Conservation (phyloP, 2,329 filamentous ascomycete species). For the Onygena corvina region DNA sequence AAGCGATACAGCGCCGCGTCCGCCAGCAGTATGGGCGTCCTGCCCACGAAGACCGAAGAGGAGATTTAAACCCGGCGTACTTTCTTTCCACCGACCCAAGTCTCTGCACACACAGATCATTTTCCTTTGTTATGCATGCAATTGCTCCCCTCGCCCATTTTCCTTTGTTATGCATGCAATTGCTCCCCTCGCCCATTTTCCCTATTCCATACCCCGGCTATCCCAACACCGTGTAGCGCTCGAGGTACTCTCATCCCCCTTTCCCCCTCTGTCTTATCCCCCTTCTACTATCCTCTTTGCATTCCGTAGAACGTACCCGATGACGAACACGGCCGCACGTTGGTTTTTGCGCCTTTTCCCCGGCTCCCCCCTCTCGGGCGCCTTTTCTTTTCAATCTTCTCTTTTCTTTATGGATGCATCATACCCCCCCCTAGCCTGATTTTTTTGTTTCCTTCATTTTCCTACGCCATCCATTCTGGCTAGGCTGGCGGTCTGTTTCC, state of each 20-base stretch:
- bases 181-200: not conserved
- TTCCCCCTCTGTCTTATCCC: not conserved
- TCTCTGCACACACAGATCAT: no score
- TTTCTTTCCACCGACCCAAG: no score
- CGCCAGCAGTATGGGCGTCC: conserved; percentile 8
- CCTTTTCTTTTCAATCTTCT: conserved; percentile 11
- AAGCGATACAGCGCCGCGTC: conserved; percentile 20
- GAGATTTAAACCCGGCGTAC: not conserved
- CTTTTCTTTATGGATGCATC: conserved; percentile 1
- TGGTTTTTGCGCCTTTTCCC: no score
- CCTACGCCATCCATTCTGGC: not conserved
- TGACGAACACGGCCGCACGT: conserved; percentile 2
- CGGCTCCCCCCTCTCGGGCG: no score
- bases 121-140: conserved; percentile 7
- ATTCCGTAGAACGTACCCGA: not conserved
- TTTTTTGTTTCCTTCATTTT: not conserved
- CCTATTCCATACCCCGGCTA: not conserved
- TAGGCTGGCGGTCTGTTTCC: not conserved
- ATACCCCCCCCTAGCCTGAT: no score
- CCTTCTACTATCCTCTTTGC: conserved; percentile 9
- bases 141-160: not conserved
- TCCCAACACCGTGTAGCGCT: conserved; percentile 1
- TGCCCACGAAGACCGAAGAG: not conserved
- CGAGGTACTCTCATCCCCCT: not conserved
- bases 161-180: not conserved